phyloP scores from a whole-genome alignment of 116 monocot genomes.

The Cymodocea nodosa region DNA sequence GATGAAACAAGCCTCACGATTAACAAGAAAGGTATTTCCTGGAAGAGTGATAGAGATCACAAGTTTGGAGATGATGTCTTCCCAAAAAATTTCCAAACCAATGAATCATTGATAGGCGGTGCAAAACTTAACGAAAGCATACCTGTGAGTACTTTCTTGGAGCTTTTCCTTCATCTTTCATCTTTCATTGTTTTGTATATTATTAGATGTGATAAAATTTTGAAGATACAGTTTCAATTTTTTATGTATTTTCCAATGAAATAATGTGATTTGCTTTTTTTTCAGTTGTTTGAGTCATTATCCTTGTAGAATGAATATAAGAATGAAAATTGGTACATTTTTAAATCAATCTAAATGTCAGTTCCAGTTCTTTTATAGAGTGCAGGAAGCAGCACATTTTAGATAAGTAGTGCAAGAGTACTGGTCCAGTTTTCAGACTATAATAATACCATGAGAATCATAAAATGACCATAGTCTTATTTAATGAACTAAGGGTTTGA shows the following conservation, averaged over 20 bases:
- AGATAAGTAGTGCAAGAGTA: too few relatives aligned
- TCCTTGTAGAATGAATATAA: not conserved
- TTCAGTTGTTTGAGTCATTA: not conserved
- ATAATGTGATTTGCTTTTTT: not conserved
- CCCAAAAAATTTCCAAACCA: slow-evolving; percentile 45
- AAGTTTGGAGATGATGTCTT: slow-evolving; percentile 55
- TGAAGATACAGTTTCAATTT: not conserved
- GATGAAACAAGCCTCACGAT: slow-evolving; percentile 20
- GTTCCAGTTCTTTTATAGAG: too few relatives aligned
- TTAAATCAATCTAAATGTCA: too few relatives aligned
- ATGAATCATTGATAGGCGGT: slow-evolving; percentile 41
- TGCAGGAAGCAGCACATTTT: too few relatives aligned
- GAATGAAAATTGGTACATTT: too few relatives aligned
- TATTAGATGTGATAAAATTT: not conserved
- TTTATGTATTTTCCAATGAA: not conserved
- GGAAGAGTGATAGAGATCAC: slow-evolving; percentile 66
- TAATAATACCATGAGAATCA: too few relatives aligned
- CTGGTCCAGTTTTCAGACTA: too few relatives aligned
- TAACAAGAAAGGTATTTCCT: slow-evolving; percentile 48
- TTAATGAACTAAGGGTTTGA: too few relatives aligned
- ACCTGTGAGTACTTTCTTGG: slow-evolving; percentile 26
- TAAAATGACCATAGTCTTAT: too few relatives aligned
- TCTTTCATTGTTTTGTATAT: not conserved
- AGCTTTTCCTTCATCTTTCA: not conserved
- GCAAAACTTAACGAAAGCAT: slow-evolving; percentile 33